Base-by-base conservation (phyloP, 1,284 basidiomycete genomes). In the Flammula alnicola region DNA sequence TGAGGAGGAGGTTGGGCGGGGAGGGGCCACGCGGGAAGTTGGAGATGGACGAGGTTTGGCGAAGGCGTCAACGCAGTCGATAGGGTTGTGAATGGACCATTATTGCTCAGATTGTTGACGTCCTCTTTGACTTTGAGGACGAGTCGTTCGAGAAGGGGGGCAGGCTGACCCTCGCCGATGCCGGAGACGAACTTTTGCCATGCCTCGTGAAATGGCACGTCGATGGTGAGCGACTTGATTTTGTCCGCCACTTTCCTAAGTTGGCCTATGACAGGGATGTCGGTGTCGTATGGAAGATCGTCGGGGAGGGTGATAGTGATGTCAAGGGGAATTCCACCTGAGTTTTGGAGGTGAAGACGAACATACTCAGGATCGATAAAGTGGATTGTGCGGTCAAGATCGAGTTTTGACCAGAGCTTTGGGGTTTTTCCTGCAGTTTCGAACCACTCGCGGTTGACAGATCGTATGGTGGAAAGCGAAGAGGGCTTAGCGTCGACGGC, bases 21-120 rank as follows among this genome's bases (percentile, higher is more conserved):
- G 19, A 47, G 26, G n/a, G 44, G 44, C 44, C 44, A 47, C 8
- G 44, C 35, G 11, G 44, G 44, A 20, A 46, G 27, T 29, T 47
- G 44, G 19, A 47, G 23, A 14, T 39, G 11, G 5, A 9, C 2
- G 16, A 47, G 36, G 2, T 23, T 29, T 5, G 44, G 44, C 4
- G 44, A 47, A 9, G 36, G 36, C 4, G 44, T 47, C 7, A 47
- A 31, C 3, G 26, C 35, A n/a, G 44, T 47, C 26, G 44, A 38
- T 11, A 47, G 20, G 19, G 26, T 39, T 10, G 36, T 39, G 23
- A 20, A 47, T 20, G 44, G 44, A 12, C n/a, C n/a, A n/a, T n/a
- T n/a, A n/a, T n/a, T n/a, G n/a, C n/a, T n/a, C 36, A 4, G n/a
- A 25, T 38, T 31, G 8, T 23, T 17, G 12, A 11, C 3, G 38